phyloP scores from a whole-genome alignment of 768 basidiomycete species.

The Pleurotus ostreatus region DNA sequence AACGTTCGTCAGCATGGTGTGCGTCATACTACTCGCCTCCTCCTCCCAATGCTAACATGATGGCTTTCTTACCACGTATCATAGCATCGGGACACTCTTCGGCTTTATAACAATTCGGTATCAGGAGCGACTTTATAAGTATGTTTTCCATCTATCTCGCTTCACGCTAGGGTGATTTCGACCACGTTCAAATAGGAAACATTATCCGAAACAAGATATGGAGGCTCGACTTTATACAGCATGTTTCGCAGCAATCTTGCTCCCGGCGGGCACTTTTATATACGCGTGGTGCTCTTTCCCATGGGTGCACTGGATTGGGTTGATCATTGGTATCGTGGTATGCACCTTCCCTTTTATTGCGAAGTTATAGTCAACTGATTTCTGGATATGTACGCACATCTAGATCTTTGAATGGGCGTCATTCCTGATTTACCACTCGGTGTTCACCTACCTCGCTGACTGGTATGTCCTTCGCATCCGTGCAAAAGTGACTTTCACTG shows the following conservation, averaged over 20 bases:
- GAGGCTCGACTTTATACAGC: slow-evolving; percentile 57
- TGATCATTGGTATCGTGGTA: slow-evolving; percentile 43
- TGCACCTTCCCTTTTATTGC: not conserved
- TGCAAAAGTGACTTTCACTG: not conserved
- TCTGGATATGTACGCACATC: too few species aligned
- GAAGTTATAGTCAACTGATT: too few species aligned
- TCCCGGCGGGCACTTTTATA: slow-evolving; percentile 56
- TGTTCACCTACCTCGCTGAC: slow-evolving; percentile 58
- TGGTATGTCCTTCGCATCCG: slow-evolving; percentile 32
- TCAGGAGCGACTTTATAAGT: slow-evolving; percentile 45
- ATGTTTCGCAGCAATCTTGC: slow-evolving; percentile 41
- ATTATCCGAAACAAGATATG: slow-evolving; percentile 21
- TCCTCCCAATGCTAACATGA: not conserved
- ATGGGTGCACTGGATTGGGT: slow-evolving; percentile 52
- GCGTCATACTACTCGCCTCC: slow-evolving; percentile 8
- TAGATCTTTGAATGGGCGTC: slow-evolving; percentile 24
- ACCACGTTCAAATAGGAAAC: slow-evolving; percentile 15
- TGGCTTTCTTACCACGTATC: not conserved
- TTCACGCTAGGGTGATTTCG: not conserved
- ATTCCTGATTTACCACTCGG: slow-evolving; percentile 48
- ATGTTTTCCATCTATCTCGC: slow-evolving; percentile 9
- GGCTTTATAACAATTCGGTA: slow-evolving; percentile 42
- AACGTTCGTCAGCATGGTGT: slow-evolving; percentile 45
- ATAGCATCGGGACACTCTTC: slow-evolving; percentile 40
- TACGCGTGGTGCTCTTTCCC: slow-evolving; percentile 61